Evolutionary conservation across 139 green algal genomes (phyloP).

Genomic region (Edaphochlamys debaryana): DNA sequence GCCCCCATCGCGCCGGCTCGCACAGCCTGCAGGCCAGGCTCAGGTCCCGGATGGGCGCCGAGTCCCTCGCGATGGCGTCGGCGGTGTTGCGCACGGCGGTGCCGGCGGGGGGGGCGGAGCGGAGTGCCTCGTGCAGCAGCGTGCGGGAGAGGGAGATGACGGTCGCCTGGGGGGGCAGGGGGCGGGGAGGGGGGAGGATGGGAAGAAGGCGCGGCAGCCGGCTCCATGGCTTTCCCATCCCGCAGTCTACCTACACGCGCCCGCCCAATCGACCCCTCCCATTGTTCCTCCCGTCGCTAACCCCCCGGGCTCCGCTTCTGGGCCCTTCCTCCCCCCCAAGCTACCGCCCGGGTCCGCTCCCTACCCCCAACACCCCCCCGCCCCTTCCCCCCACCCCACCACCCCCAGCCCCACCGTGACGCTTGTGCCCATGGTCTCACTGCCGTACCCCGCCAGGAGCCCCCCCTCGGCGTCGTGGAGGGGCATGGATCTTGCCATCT

Average conservation of each 20-base stretch:
- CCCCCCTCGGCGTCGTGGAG: background rate
- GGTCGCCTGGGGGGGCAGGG: slow-evolving; percentile 14
- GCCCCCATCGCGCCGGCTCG: no score
- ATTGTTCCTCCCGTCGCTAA: no score
- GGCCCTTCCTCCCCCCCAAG: no score
- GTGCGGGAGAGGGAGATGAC: slow-evolving; percentile 22
- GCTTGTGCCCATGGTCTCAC: background rate
- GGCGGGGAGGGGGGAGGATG: background rate
- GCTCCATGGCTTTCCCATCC: no score
- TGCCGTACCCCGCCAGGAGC: background rate
- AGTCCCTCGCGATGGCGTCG: slow-evolving; percentile 4
- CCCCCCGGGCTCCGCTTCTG: no score
- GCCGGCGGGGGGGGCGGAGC: background rate
- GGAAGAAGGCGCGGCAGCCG: background rate
- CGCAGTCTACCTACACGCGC: background rate
- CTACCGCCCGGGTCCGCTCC: no score
- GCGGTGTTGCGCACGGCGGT: slow-evolving; percentile 15
- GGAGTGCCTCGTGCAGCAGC: background rate
- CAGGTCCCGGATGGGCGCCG: slow-evolving; percentile 18
- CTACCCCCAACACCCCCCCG: no score
- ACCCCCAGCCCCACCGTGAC: slow-evolving; percentile 7
- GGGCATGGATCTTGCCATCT: background rate
- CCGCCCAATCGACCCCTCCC: background rate
- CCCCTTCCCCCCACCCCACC: no score
- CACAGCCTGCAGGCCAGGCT: slow-evolving; percentile 12